Conservation (phyloP, 306 rosid genomes). For the Vigna reflexopilosa region DNA sequence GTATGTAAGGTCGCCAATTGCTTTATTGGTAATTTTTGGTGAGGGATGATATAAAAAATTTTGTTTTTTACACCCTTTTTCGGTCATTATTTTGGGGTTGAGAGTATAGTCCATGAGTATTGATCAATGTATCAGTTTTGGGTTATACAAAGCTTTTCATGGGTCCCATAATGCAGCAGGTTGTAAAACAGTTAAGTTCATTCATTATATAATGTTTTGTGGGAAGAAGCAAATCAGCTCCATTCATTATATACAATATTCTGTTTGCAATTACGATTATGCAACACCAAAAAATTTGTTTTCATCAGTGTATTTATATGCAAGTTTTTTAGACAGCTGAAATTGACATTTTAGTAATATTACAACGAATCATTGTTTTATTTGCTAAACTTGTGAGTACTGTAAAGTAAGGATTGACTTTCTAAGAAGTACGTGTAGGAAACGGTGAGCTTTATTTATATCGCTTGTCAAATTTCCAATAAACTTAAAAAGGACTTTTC, state of each 20-base stretch:
- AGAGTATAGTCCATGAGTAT: conserved; percentile 45
- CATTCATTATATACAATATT: conserved; percentile 6
- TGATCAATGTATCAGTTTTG: conserved; percentile 49
- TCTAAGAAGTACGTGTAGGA: too few species aligned
- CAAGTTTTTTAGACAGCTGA: neutral
- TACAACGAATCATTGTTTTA: neutral
- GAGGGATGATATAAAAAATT: conserved; percentile 43
- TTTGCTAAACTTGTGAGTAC: too few species aligned
- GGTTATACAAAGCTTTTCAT: conserved; percentile 53
- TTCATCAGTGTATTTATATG: neutral
- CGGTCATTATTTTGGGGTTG: conserved; percentile 32
- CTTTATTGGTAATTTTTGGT: conserved; percentile 53
- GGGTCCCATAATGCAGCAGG: conserved; percentile 52
- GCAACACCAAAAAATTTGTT: neutral
- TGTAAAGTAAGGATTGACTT: too few species aligned
- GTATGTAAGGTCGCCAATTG: conserved; percentile 54
- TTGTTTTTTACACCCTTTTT: conserved; percentile 30
- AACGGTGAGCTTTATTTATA: too few species aligned
- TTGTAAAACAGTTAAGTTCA: conserved; percentile 56
- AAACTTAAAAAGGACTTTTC: too few species aligned
- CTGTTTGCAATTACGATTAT: neutral
- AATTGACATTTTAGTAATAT: too few species aligned
- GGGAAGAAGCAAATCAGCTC: conserved; percentile 42
- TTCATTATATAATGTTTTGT: conserved; percentile 56
- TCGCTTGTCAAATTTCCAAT: too few species aligned